Evolutionary conservation across 2,329 filamentous ascomycete species (phyloP).

Genomic region (Graphilbum sp.): DNA sequence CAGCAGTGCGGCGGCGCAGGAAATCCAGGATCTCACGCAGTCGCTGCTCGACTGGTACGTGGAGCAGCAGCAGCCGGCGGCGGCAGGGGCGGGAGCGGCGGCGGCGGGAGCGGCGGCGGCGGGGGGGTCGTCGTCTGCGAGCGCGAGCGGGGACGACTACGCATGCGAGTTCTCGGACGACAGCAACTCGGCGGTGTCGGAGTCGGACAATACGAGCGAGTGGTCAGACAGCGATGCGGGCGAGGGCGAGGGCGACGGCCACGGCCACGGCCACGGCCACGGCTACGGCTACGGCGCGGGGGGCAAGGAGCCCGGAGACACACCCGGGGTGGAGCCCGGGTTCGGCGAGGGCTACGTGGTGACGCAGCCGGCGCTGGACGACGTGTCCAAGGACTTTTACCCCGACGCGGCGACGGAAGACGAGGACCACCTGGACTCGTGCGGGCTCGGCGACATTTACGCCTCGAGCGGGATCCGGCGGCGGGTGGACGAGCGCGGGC

Average conservation of each 20-base stretch:
- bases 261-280: constrained; percentile 29
- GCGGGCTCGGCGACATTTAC: constrained; percentile 67
- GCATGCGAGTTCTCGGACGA: constrained; percentile 46
- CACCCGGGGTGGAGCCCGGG: constrained; percentile 58
- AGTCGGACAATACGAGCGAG: constrained; percentile 35
- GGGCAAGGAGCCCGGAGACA: constrained; percentile 48
- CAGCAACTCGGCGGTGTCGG: constrained; percentile 35
- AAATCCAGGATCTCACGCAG: constrained; percentile 15
- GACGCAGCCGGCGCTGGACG: constrained; percentile 83
- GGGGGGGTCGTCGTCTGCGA: constrained; percentile 19
- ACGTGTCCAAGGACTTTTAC: constrained; percentile 71
- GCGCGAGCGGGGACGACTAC: constrained; percentile 33
- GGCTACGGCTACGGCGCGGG: constrained; percentile 31
- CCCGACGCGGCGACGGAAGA: constrained; percentile 54
- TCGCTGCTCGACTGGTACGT: constrained; percentile 25
- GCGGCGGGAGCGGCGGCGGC: not conserved
- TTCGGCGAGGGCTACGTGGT: constrained; percentile 65
- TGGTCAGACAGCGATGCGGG: constrained; percentile 27
- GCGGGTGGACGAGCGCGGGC: constrained; percentile 47
- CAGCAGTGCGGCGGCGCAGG: constrained; percentile 4
- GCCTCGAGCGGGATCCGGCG: constrained; percentile 81
- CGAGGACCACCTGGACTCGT: constrained; percentile 69
- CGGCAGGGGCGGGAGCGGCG: constrained; percentile 1
- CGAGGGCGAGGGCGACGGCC: constrained; percentile 21
- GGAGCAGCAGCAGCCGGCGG: constrained; percentile 11